Evolutionary conservation across 1,284 basidiomycete species (phyloP).

Genomic region (Moniliophthora roreri): DNA sequence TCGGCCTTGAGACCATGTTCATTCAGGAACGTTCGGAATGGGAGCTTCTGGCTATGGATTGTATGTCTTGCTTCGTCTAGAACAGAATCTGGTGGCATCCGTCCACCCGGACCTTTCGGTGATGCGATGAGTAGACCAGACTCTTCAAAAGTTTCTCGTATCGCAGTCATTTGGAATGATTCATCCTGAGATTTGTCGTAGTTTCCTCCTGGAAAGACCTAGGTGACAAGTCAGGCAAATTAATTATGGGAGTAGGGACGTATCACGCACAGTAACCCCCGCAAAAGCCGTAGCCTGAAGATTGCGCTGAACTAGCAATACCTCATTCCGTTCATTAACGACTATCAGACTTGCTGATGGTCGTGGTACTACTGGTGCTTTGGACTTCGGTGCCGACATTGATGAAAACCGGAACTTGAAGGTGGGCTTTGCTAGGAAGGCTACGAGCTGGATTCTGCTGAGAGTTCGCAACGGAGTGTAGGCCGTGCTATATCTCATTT

Average conservation of each 20-base stretch:
- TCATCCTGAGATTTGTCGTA: conserved; percentile 57
- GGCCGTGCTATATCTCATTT: too few species aligned
- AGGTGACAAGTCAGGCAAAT: conserved; percentile 7
- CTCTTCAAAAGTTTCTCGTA: conserved; percentile 75
- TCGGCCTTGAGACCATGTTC: conserved; percentile 44
- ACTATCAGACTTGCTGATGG: conserved; percentile 67
- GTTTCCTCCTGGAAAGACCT: conserved; percentile 79
- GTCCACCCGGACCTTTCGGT: conserved; percentile 20
- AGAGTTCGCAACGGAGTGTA: too few species aligned
- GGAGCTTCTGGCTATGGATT: conserved; percentile 50
- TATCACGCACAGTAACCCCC: conserved; percentile 57
- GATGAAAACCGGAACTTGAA: neutral
- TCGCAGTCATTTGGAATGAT: conserved; percentile 58
- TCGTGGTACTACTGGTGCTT: conserved; percentile 33
- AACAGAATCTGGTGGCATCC: conserved; percentile 31
- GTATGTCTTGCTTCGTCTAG: conserved; percentile 55
- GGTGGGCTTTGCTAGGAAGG: neutral
- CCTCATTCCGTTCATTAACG: conserved; percentile 62
- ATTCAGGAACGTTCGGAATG: conserved; percentile 55
- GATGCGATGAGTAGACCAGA: conserved; percentile 66
- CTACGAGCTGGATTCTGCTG: neutral
- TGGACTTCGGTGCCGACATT: conserved; percentile 9
- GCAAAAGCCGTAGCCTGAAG: conserved; percentile 61
- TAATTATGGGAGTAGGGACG: neutral
- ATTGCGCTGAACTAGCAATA: conserved; percentile 68